Conservation (phyloP, 345 rosid species). For the Moricandia arvensis region DNA sequence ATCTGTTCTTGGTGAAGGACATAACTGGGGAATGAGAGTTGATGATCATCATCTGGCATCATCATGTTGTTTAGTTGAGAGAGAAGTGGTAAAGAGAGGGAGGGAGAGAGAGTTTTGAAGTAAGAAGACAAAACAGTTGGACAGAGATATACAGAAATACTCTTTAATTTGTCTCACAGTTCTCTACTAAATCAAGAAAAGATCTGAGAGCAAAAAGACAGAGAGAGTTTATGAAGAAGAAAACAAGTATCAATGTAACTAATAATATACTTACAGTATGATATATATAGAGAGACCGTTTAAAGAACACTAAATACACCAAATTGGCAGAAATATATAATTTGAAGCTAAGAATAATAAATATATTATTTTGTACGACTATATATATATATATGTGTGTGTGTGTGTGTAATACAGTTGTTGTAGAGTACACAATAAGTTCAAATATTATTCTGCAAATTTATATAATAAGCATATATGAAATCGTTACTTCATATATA, state of each 20-base stretch:
- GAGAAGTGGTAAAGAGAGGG: neutral
- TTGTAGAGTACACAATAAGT: neutral
- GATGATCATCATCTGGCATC: slow-evolving; percentile 58
- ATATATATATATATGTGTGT: neutral
- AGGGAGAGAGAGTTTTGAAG: slow-evolving; percentile 13
- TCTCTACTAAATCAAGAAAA: slow-evolving; percentile 44
- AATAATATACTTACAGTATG: slow-evolving; percentile 16
- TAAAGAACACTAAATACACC: slow-evolving; percentile 2
- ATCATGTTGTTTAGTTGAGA: slow-evolving; percentile 38
- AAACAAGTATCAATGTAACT: slow-evolving; percentile 26
- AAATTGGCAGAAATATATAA: neutral
- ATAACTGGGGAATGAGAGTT: slow-evolving; percentile 47
- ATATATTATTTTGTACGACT: neutral
- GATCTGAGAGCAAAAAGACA: slow-evolving; percentile 37
- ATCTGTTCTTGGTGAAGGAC: slow-evolving; percentile 44
- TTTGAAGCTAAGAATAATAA: neutral
- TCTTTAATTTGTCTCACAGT: slow-evolving; percentile 36
- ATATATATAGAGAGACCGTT: slow-evolving; percentile 1
- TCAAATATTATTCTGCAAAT: neutral
- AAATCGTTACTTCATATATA: neutral
- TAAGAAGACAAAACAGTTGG: slow-evolving; percentile 36
- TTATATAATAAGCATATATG: neutral
- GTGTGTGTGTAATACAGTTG: too few relatives aligned
- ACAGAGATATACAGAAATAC: slow-evolving; percentile 26
- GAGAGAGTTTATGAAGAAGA: slow-evolving; percentile 20